A percentile compares a stretch with the other conserved stretches of the same genome.
These are phyloP conservation scores for Trichosanthes truncata DNA, from an alignment of 306 rosid genomes.

Conservation along the genomic window DNA sequence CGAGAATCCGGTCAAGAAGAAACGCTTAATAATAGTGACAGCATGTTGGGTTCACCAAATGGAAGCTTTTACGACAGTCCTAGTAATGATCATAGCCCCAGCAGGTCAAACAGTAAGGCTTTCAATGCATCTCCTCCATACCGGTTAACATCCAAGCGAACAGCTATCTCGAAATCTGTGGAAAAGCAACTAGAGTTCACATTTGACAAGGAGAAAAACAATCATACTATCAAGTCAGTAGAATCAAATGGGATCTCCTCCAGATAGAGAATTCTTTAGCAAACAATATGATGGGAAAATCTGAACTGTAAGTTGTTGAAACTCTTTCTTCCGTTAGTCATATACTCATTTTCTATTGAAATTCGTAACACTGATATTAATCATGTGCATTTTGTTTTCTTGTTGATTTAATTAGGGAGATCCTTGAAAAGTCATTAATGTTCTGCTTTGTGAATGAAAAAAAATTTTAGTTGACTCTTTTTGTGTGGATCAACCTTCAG, in stretches of 20 bases:
- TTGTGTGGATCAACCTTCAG: not conserved
- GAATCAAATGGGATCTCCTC: not conserved
- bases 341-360: not conserved
- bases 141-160: constrained; percentile 70
- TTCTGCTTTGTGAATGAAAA: not conserved
- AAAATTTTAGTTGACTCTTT: not conserved
- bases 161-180: constrained; percentile 68
- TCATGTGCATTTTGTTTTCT: not conserved
- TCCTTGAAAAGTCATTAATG: not conserved
- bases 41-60: constrained; percentile 28
- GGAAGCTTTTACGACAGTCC: constrained; percentile 39
- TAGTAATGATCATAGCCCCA: constrained; percentile 27
- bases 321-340: not conserved
- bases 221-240: not conserved
- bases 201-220: constrained; percentile 25
- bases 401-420: not conserved
- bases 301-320: constrained; percentile 1
- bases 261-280: not conserved
- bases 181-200: constrained; percentile 86
- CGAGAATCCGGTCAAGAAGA: constrained; percentile 27
- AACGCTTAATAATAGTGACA: constrained; percentile 22
- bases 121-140: constrained; percentile 94
- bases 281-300: not conserved
- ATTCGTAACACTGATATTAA: not conserved
- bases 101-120: constrained; percentile 37